Evolutionary conservation across 176 grass and related monocot species (phyloP).

Genomic region (Oryza australiensis): DNA sequence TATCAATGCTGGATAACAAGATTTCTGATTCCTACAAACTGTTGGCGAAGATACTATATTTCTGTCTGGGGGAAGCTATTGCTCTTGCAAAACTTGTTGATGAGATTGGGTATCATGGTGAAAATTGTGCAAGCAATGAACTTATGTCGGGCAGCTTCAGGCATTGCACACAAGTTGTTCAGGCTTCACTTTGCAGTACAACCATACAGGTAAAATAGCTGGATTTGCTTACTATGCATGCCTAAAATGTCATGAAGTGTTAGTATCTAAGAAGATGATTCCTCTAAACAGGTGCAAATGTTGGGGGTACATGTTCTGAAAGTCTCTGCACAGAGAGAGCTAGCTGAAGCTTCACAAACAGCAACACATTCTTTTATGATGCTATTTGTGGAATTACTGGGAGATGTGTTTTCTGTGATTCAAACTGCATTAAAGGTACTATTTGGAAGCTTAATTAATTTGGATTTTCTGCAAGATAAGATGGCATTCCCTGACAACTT

Average conservation of each 20-base stretch:
- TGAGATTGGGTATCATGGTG: constrained; percentile 44
- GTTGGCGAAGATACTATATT: constrained; percentile 71
- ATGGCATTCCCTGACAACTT: constrained; percentile 24
- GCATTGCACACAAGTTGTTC: constrained; percentile 62
- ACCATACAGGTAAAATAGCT: constrained; percentile 61
- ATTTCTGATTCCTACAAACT: constrained; percentile 66
- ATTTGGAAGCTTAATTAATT: constrained; percentile 29
- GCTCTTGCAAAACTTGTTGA: constrained; percentile 74
- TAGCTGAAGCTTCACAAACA: constrained; percentile 61
- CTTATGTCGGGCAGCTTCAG: constrained; percentile 56
- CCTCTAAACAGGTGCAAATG: constrained; percentile 60
- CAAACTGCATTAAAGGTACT: constrained; percentile 76
- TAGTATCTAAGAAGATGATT: constrained; percentile 37
- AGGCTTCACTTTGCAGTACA: constrained; percentile 54
- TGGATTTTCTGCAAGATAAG: constrained; percentile 23
- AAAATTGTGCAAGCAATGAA: constrained; percentile 44
- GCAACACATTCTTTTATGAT: constrained; percentile 59
- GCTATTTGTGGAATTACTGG: constrained; percentile 64
- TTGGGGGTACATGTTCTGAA: constrained; percentile 81
- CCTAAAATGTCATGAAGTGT: background rate
- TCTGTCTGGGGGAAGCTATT: constrained; percentile 69
- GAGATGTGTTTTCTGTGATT: constrained; percentile 69
- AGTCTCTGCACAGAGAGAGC: constrained; percentile 79
- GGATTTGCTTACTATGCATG: constrained; percentile 9
- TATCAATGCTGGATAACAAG: constrained; percentile 58